Evolutionary conservation across 805 yeast species (phyloP).

Genomic region (Wickerhamiella azymoides): DNA sequence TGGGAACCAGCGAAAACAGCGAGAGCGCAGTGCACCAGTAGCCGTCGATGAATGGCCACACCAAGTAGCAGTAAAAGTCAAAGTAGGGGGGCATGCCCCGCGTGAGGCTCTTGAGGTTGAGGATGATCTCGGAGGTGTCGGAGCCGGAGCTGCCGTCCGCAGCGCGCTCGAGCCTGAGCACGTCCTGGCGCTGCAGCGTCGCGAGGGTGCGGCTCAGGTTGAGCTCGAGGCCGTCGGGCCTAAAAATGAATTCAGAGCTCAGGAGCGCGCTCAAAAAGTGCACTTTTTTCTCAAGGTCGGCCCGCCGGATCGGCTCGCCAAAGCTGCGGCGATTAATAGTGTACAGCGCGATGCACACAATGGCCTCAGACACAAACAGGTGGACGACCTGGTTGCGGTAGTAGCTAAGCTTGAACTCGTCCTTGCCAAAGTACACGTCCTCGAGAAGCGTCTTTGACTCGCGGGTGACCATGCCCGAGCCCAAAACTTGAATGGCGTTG

Average conservation of each 20-base stretch:
- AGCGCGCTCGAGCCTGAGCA: constrained; percentile 14
- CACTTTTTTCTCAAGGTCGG: constrained; percentile 22
- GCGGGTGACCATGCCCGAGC: constrained; percentile 25
- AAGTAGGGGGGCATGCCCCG: constrained; percentile 22
- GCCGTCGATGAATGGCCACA: constrained; percentile 34
- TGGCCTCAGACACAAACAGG: constrained; percentile 38
- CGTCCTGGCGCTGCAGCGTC: constrained; percentile 21
- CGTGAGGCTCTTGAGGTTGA: constrained; percentile 14
- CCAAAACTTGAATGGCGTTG: constrained; percentile 29
- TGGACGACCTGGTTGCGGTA: constrained; percentile 46
- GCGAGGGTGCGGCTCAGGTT: constrained; percentile 24
- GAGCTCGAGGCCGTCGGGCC: constrained; percentile 25
- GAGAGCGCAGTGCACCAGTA: constrained; percentile 30
- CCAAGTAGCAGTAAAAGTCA: constrained; percentile 30
- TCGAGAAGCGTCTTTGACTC: constrained; percentile 26
- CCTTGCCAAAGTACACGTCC: constrained; percentile 30
- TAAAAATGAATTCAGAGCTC: constrained; percentile 29
- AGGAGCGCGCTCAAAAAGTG: constrained; percentile 26
- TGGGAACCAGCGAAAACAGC: constrained; percentile 24
- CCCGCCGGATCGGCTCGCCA: constrained; percentile 16
- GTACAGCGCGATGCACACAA: constrained; percentile 32
- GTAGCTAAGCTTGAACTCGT: constrained; percentile 41
- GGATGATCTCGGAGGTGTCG: constrained; percentile 11
- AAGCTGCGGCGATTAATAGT: constrained; percentile 18
- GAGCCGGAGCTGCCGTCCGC: no score